Conservation (phyloP, 2,329 filamentous ascomycete genomes). For the Chalara sp. region DNA sequence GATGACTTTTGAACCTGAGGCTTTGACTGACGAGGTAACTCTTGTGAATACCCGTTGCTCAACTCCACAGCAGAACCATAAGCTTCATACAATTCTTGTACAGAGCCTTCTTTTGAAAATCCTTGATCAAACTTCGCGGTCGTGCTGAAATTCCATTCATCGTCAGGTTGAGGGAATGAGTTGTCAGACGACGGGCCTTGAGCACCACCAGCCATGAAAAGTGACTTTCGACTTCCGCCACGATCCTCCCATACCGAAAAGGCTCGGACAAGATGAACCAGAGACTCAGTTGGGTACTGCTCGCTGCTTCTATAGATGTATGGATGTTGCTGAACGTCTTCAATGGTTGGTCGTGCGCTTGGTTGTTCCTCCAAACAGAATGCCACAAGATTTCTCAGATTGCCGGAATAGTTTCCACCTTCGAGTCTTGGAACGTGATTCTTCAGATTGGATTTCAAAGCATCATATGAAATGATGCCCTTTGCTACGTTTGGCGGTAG, state of each 20-base stretch:
- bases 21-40: constrained; percentile 39
- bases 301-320: constrained; percentile 60
- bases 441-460: constrained; percentile 49
- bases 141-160: constrained; percentile 64
- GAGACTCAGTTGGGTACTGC: constrained; percentile 55
- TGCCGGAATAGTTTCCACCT: constrained; percentile 62
- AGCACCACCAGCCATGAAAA: constrained; percentile 54
- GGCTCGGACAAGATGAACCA: constrained; percentile 61
- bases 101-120: constrained; percentile 43
- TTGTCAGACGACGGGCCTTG: constrained; percentile 34
- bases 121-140: constrained; percentile 57
- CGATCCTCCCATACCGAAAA: constrained; percentile 71
- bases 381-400: constrained; percentile 62
- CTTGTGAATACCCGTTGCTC: constrained; percentile 27
- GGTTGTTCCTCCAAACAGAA: constrained; percentile 68
- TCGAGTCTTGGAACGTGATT: constrained; percentile 61
- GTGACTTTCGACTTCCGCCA: constrained; percentile 62
- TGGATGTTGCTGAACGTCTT: constrained; percentile 61
- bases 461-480: constrained; percentile 35
- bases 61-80: constrained; percentile 54
- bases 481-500: constrained; percentile 62
- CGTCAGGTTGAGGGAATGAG: constrained; percentile 39
- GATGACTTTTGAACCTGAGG: constrained; percentile 32
- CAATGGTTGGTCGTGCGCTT: constrained; percentile 60
- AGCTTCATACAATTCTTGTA: constrained; percentile 53